These are phyloP conservation scores for Bidens hawaiensis DNA, from an alignment of 140 eudicot genomes.

Conservation along the genomic window DNA sequence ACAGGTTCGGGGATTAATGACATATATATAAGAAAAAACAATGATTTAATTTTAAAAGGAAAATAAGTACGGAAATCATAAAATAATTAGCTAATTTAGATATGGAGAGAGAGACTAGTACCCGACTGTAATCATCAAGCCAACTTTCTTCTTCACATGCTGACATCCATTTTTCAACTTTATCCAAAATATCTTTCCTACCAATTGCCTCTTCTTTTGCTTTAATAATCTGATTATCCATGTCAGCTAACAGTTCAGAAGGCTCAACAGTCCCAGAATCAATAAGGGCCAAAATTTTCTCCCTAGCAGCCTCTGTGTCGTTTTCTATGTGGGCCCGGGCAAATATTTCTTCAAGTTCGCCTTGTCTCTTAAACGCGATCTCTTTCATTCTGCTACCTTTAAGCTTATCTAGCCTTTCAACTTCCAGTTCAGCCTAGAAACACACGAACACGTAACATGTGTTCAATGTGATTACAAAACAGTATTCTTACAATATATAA, in stretches of 20 bases:
- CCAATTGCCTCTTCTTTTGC: slow-evolving; percentile 94
- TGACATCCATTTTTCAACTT: slow-evolving; percentile 97
- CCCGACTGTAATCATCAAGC: slow-evolving; percentile 96
- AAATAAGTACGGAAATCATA: no score
- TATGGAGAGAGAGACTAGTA: slow-evolving; percentile 19
- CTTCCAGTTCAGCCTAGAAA: slow-evolving; percentile 83
- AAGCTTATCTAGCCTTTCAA: slow-evolving; percentile 81
- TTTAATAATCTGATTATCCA: slow-evolving; percentile 80
- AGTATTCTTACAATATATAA: no score
- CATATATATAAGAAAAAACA: neutral
- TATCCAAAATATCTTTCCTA: slow-evolving; percentile 89
- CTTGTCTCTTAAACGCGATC: slow-evolving; percentile 86
- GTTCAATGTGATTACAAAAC: no score
- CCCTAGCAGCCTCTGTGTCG: slow-evolving; percentile 75
- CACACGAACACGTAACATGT: neutral
- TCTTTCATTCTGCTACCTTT: slow-evolving; percentile 97
- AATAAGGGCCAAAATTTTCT: slow-evolving; percentile 63
- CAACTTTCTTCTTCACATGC: slow-evolving; percentile 99
- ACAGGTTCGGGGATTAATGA: neutral
- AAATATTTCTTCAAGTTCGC: no score
- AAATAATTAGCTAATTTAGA: neutral
- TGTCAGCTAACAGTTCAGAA: slow-evolving; percentile 73
- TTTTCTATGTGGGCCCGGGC: slow-evolving; percentile 81
- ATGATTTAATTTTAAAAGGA: no score
- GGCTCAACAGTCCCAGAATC: slow-evolving; percentile 94